A percentile compares a stretch with the other conserved stretches of the same genome.
Conservation (phyloP, 208 protist species). For the Naegleria lovaniensis region DNA sequence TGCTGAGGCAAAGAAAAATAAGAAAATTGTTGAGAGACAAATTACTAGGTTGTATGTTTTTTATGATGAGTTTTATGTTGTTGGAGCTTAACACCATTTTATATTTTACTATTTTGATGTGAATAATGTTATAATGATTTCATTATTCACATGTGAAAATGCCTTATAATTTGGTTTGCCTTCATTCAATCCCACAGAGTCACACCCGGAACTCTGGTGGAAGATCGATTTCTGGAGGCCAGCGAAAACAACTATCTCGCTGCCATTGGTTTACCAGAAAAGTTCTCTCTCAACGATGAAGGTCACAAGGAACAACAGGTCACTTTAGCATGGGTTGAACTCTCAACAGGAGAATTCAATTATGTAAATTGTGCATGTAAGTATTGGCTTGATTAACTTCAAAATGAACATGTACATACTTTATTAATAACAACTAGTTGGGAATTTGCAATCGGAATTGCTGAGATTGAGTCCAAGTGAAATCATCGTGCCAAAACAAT, state of each 20-base stretch:
- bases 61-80: not conserved
- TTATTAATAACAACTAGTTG: not conserved
- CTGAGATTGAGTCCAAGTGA: conserved; percentile 26
- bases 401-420: no score
- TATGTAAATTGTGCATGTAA: conserved; percentile 15
- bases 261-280: not conserved
- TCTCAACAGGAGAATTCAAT: conserved; percentile 45
- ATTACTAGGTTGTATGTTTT: conserved; percentile 33
- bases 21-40: conserved; percentile 36
- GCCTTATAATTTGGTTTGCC: not conserved
- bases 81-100: not conserved
- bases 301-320: conserved; percentile 17
- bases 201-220: conserved; percentile 42
- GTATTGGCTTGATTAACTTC: not conserved
- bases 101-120: no score
- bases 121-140: no score
- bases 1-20: not conserved
- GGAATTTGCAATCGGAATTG: not conserved
- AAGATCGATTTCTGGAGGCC: conserved; percentile 40
- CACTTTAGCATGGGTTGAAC: conserved; percentile 41
- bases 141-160: no score
- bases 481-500: not conserved
- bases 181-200: not conserved
- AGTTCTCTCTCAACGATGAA: not conserved
- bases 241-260: conserved; percentile 41